phyloP scores from a whole-genome alignment of 2,329 filamentous ascomycete genomes.

The Cladophialophora carrionii region DNA sequence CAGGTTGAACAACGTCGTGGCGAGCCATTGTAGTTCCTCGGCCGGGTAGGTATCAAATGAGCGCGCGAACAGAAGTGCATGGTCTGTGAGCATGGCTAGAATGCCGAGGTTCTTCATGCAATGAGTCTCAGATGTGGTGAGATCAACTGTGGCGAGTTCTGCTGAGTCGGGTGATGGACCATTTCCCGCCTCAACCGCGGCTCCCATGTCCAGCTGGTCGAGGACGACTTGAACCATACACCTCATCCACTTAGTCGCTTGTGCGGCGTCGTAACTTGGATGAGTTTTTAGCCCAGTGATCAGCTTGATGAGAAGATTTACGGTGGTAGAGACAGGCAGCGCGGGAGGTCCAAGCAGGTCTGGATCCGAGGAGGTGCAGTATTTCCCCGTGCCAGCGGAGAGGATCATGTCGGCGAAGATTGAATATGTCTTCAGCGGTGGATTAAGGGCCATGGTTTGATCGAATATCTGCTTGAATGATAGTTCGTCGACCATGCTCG shows the following conservation, averaged over 20 bases:
- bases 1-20: conserved; percentile 58
- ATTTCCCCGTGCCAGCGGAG: conserved; percentile 13
- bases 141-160: background rate
- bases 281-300: conserved; percentile 69
- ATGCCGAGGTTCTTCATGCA: conserved; percentile 29
- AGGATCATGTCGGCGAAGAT: conserved; percentile 69
- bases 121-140: conserved; percentile 19
- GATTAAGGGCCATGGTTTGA: conserved; percentile 38
- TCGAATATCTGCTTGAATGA: conserved; percentile 58
- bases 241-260: conserved; percentile 75
- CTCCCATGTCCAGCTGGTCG: conserved; percentile 43
- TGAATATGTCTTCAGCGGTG: conserved; percentile 57
- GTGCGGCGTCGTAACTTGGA: conserved; percentile 59
- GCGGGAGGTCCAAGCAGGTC: background rate
- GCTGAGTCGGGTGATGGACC: background rate
- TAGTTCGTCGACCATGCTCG: conserved; percentile 55
- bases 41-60: conserved; percentile 50
- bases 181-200: background rate
- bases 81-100: conserved; percentile 45
- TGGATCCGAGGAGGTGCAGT: no score
- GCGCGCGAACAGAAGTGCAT: conserved; percentile 40
- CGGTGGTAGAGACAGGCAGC: conserved; percentile 37
- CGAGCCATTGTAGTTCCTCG: conserved; percentile 62
- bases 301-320: conserved; percentile 56
- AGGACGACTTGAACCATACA: conserved; percentile 73